Conservation (phyloP, 768 basidiomycete genomes). For the Rhizopogon salebrosus region DNA sequence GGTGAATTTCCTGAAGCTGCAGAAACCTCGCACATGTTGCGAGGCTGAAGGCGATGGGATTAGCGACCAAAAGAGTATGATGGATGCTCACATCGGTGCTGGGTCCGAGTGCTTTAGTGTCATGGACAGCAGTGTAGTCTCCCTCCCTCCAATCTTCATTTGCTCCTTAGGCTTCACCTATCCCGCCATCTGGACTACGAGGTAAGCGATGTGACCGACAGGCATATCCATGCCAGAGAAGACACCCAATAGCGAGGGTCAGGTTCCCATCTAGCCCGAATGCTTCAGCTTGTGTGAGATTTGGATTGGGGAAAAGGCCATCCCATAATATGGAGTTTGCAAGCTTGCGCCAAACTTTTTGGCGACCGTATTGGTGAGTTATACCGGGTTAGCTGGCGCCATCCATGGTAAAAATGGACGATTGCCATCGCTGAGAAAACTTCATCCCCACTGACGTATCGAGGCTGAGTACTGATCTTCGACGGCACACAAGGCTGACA, state of each 20-base stretch:
- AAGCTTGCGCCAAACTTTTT: slow-evolving; percentile 25
- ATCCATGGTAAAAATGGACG: slow-evolving; percentile 27
- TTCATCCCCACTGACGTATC: slow-evolving; percentile 27
- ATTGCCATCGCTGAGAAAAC: slow-evolving; percentile 29
- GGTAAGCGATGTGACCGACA: slow-evolving; percentile 20
- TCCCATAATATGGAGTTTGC: slow-evolving; percentile 21
- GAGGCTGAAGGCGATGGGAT: slow-evolving; percentile 21
- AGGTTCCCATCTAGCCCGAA: slow-evolving; percentile 22
- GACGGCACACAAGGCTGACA: not conserved
- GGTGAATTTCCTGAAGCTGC: slow-evolving; percentile 20
- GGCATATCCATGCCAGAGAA: slow-evolving; percentile 17
- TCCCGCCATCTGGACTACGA: slow-evolving; percentile 10
- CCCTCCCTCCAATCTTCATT: slow-evolving; percentile 15
- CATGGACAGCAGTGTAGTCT: slow-evolving; percentile 11
- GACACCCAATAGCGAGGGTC: slow-evolving; percentile 24
- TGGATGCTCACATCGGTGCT: slow-evolving; percentile 2
- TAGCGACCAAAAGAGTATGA: slow-evolving; percentile 12
- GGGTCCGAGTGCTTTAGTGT: slow-evolving; percentile 5
- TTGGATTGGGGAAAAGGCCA: slow-evolving; percentile 18
- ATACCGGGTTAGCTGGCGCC: slow-evolving; percentile 32
- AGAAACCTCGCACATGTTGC: slow-evolving; percentile 18
- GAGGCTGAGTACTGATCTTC: slow-evolving; percentile 16
- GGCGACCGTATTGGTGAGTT: slow-evolving; percentile 29
- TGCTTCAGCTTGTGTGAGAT: slow-evolving; percentile 11
- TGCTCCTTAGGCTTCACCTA: slow-evolving; percentile 3